These are phyloP conservation scores for Torrubiellomyces zombiae DNA, from an alignment of 2,329 filamentous ascomycete species.

Conservation along the genomic window DNA sequence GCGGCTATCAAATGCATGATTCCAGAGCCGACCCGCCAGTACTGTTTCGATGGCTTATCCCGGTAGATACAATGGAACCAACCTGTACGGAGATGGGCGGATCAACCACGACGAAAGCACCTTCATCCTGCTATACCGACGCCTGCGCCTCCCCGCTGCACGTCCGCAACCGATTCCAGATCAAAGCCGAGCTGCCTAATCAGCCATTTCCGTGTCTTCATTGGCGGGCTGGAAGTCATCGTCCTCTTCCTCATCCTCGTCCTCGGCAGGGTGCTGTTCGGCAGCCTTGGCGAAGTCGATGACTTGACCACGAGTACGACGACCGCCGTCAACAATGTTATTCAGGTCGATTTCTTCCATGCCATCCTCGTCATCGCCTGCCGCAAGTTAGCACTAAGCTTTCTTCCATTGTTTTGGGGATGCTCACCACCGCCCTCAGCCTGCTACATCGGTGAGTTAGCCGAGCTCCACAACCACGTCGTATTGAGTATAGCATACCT, in stretches of 20 bases:
- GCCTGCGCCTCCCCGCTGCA: too few relatives aligned
- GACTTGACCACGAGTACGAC: constrained; percentile 77
- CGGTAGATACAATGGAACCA: too few relatives aligned
- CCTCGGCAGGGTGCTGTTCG: constrained; percentile 55
- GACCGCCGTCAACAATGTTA: constrained; percentile 68
- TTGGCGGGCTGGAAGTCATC: constrained; percentile 50
- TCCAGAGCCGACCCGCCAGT: too few relatives aligned
- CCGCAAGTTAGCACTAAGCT: too few relatives aligned
- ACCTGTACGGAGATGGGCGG: too few relatives aligned
- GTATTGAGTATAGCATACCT: too few relatives aligned
- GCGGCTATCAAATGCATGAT: too few relatives aligned
- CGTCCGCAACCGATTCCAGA: neutral
- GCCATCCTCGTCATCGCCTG: constrained; percentile 54
- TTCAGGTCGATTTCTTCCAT: constrained; percentile 80
- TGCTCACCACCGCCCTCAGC: constrained; percentile 15
- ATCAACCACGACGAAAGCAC: too few relatives aligned
- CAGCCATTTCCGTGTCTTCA: constrained; percentile 52
- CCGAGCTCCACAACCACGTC: neutral
- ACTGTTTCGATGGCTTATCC: too few relatives aligned
- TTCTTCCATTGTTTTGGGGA: too few relatives aligned
- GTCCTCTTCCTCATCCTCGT: constrained; percentile 67
- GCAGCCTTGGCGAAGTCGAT: constrained; percentile 92
- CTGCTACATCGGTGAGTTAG: constrained; percentile 7
- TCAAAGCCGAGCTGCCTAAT: constrained; percentile 11
- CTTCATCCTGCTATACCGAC: too few relatives aligned